These are phyloP conservation scores for Flaveria robusta DNA, from an alignment of 129 eudicot genomes.

Conservation along the genomic window DNA sequence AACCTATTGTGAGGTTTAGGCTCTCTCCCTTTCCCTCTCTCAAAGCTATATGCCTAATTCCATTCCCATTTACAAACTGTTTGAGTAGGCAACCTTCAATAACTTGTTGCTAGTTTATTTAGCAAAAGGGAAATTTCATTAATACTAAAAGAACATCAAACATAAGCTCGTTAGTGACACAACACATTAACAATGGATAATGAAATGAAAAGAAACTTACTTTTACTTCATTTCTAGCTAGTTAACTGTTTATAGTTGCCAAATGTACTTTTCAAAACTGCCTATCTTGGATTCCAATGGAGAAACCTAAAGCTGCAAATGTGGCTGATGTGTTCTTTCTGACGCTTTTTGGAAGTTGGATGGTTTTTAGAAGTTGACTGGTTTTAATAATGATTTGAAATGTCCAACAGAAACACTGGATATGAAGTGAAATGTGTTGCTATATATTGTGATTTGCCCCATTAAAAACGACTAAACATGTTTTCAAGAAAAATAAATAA, in stretches of 20 bases:
- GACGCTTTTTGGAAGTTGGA: too few species aligned
- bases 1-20: neutral
- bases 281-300: neutral
- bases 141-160: neutral
- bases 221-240: neutral
- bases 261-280: neutral
- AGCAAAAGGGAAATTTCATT: neutral
- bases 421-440: too few species aligned
- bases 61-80: neutral
- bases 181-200: neutral
- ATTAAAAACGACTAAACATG: too few species aligned
- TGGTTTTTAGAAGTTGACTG: too few species aligned
- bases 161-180: neutral
- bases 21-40: neutral
- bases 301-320: neutral
- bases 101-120: neutral
- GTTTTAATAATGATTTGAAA: too few species aligned
- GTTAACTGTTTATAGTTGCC: neutral
- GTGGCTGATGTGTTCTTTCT: too few species aligned
- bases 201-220: neutral
- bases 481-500: too few species aligned
- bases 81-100: neutral
- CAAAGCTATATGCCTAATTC: neutral
- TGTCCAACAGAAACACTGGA: too few species aligned
- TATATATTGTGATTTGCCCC: too few species aligned